A percentile compares a stretch with the other conserved stretches of the same genome.
These are phyloP conservation scores for Collybia nuda DNA, from an alignment of 768 basidiomycete genomes.

Conservation along the genomic window DNA sequence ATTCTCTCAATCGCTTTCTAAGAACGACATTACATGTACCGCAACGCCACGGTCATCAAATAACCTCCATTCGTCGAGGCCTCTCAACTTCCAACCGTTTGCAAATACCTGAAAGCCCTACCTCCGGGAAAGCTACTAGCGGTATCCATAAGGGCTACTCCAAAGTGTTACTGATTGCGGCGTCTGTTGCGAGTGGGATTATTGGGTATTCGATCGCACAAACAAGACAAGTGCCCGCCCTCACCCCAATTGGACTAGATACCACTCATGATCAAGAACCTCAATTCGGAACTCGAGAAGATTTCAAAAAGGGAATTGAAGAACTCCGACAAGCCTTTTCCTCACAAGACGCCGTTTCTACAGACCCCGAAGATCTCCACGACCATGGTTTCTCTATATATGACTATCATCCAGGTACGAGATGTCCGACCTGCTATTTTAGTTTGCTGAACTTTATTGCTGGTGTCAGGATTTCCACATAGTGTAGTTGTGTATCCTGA, in stretches of 20 bases:
- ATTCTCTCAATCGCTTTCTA: too few species aligned
- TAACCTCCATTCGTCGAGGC: too few species aligned
- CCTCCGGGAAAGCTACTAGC: too few species aligned
- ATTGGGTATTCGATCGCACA: neutral
- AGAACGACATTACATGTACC: too few species aligned
- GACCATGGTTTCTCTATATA: constrained; percentile 57
- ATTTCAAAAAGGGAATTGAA: constrained; percentile 52
- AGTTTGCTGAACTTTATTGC: too few species aligned
- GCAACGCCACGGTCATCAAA: too few species aligned
- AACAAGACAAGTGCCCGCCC: too few species aligned
- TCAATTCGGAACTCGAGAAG: constrained; percentile 49
- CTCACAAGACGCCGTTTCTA: constrained; percentile 40
- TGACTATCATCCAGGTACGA: constrained; percentile 51
- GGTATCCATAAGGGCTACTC: neutral
- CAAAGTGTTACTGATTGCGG: neutral
- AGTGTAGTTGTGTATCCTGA: constrained; percentile 65
- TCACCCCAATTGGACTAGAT: neutral
- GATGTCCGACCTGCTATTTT: neutral
- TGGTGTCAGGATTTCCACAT: constrained; percentile 27
- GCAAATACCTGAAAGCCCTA: too few species aligned
- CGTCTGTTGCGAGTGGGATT: neutral
- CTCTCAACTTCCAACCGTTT: too few species aligned
- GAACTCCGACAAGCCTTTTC: constrained; percentile 45
- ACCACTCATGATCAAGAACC: constrained; percentile 9
- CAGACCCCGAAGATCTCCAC: constrained; percentile 49